Evolutionary conservation across 306 rosid genomes (phyloP).

Genomic region (Acacia melanoxylon): DNA sequence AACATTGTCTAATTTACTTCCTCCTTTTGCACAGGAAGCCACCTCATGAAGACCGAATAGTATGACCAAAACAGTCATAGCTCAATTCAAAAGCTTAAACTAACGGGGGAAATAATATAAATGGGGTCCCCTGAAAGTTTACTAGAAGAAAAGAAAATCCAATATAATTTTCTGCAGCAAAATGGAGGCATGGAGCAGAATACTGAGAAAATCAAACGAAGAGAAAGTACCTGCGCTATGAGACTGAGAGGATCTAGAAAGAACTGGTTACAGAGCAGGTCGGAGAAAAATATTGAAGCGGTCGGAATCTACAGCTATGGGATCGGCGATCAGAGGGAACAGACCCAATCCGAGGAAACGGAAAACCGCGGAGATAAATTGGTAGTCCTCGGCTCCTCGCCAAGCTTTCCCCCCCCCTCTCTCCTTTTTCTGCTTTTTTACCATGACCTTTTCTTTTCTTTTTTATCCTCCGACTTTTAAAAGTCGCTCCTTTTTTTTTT

Average conservation of each 20-base stretch:
- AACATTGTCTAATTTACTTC: not conserved
- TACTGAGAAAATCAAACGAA: not conserved
- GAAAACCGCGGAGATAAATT: conserved; percentile 46
- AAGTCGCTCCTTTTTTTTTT: too few species aligned
- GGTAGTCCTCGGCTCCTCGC: conserved; percentile 25
- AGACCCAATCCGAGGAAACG: conserved; percentile 50
- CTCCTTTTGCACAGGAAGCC: not conserved
- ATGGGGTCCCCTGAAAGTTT: not conserved
- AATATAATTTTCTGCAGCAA: not conserved
- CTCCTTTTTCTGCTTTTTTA: too few species aligned
- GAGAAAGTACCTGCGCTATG: conserved; percentile 7
- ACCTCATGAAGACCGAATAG: not conserved
- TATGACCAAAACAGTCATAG: not conserved
- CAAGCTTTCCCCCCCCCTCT: not conserved
- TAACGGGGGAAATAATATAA: not conserved
- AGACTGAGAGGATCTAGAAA: not conserved
- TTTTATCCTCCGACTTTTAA: not conserved
- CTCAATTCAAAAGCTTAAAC: not conserved
- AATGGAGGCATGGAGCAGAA: not conserved
- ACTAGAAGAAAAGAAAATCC: not conserved
- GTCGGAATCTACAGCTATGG: conserved; percentile 30
- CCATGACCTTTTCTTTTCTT: too few species aligned
- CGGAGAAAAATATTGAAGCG: not conserved
- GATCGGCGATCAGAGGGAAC: conserved; percentile 47
- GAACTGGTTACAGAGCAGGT: not conserved